A percentile compares a stretch with the other conserved stretches of the same genome.
phyloP scores from a whole-genome alignment of 768 basidiomycete genomes.

The Suillus variegatus region DNA sequence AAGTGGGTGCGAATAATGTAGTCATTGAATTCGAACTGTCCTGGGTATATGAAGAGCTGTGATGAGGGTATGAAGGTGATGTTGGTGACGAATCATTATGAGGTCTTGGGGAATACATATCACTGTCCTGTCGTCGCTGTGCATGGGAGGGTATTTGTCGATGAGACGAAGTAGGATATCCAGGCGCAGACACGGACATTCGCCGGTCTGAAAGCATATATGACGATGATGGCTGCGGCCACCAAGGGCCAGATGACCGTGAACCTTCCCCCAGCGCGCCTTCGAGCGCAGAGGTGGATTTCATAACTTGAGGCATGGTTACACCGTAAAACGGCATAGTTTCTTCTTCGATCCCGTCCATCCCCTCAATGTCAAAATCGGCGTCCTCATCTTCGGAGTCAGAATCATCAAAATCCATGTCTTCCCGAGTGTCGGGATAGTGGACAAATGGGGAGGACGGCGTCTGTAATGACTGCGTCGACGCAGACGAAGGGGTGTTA shows the following conservation, averaged over 20 bases:
- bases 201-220: conserved; percentile 22
- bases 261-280: conserved; percentile 31
- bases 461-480: conserved; percentile 33
- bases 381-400: conserved; percentile 30
- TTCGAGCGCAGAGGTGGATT: conserved; percentile 34
- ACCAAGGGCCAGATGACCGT: conserved; percentile 14
- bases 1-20: conserved; percentile 19
- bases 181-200: conserved; percentile 34
- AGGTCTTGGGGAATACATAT: conserved; percentile 18
- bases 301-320: conserved; percentile 24
- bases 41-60: conserved; percentile 25
- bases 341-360: conserved; percentile 30
- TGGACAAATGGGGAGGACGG: conserved; percentile 32
- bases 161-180: conserved; percentile 28
- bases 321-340: conserved; percentile 23
- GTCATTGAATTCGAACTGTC: conserved; percentile 20
- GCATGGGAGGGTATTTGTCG: conserved; percentile 13
- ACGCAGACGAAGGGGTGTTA: conserved; percentile 32
- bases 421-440: conserved; percentile 11
- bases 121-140: conserved; percentile 18
- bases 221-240: conserved; percentile 14
- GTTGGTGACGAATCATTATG: conserved; percentile 9
- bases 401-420: conserved; percentile 34
- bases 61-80: conserved; percentile 18
- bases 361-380: conserved; percentile 36